These are phyloP conservation scores for Babesia bigemina DNA, from an alignment of 169 alveolate species.

Conservation along the genomic window DNA sequence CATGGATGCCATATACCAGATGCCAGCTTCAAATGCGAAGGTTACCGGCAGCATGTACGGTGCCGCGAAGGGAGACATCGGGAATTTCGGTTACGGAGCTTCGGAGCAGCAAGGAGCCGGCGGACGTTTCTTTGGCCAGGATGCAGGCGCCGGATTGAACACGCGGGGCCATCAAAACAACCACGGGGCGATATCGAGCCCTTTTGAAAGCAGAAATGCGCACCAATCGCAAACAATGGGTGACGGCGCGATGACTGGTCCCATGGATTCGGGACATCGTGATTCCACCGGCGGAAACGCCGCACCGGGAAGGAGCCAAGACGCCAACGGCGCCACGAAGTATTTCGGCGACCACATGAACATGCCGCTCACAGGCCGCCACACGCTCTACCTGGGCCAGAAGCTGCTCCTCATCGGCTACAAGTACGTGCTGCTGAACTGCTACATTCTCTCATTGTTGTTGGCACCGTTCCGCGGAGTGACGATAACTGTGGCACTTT, in stretches of 20 bases:
- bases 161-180: no score
- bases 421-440: constrained; percentile 57
- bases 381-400: constrained; percentile 17
- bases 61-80: neutral
- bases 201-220: neutral
- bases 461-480: constrained; percentile 28
- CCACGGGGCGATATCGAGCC: neutral
- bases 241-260: neutral
- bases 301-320: neutral
- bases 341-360: constrained; percentile 38
- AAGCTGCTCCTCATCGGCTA: constrained; percentile 56
- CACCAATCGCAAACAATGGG: constrained; percentile 13
- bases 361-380: constrained; percentile 7
- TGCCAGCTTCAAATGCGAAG: neutral
- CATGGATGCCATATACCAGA: constrained; percentile 1
- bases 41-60: neutral
- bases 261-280: neutral
- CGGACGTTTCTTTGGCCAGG: neutral
- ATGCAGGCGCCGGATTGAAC: neutral
- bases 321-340: neutral
- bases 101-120: neutral
- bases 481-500: constrained; percentile 14
- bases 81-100: neutral
- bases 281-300: neutral
- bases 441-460: constrained; percentile 24